Percentiles rank a stretch among this genome's conserved stretches.
Conservation (phyloP, 2,329 filamentous ascomycete species). For the Colletotrichum sp. region DNA sequence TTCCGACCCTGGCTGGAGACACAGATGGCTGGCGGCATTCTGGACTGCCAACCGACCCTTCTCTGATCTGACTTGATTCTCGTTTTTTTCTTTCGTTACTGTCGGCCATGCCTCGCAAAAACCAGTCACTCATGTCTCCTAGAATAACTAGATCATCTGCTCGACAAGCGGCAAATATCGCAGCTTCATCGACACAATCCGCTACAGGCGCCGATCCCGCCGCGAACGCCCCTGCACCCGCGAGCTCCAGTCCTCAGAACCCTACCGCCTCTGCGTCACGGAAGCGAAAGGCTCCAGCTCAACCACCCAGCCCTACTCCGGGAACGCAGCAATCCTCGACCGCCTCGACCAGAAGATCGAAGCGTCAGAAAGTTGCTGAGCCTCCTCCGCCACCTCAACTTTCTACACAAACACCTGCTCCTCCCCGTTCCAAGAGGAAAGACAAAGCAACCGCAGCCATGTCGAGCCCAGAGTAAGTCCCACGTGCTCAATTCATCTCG, state of each 20-base stretch:
- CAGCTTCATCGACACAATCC: conserved; percentile 50
- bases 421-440: conserved; percentile 59
- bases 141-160: conserved; percentile 96
- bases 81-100: conserved; percentile 11
- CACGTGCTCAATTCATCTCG: neutral
- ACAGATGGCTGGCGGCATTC: conserved; percentile 4
- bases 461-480: conserved; percentile 73
- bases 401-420: conserved; percentile 15
- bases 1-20: conserved; percentile 4
- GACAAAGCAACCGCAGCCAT: conserved; percentile 69
- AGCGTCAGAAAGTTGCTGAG: conserved; percentile 72
- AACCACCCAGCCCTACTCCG: conserved; percentile 51
- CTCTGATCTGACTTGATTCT: conserved; percentile 10
- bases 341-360: conserved; percentile 64
- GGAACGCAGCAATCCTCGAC: conserved; percentile 13
- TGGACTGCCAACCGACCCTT: neutral
- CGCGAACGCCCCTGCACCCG: conserved; percentile 45
- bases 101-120: conserved; percentile 21
- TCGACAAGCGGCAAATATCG: conserved; percentile 79
- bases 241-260: conserved; percentile 44
- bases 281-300: conserved; percentile 77
- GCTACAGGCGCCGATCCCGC: conserved; percentile 43
- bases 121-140: conserved; percentile 82
- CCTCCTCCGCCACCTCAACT: conserved; percentile 37
- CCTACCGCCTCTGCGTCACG: conserved; percentile 56